Conservation (phyloP, 257 asterid genomes). For the Gentiana dahurica region DNA sequence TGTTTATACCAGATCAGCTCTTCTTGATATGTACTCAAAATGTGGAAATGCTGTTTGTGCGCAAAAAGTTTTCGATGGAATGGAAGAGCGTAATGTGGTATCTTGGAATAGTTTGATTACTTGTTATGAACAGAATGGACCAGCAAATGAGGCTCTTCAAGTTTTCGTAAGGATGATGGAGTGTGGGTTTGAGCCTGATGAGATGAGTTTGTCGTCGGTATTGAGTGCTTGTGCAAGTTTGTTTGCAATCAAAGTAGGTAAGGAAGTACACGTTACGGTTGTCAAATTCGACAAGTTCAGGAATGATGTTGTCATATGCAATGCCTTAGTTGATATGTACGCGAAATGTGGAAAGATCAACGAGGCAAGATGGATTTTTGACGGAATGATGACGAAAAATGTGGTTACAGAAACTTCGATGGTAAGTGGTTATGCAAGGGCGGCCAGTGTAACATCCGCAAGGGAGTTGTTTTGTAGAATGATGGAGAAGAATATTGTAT, state of each 20-base stretch:
- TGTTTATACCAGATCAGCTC: conserved; percentile 8
- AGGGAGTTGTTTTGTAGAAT: conserved; percentile 7
- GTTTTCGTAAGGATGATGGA: conserved; percentile 13
- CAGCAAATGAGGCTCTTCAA: conserved; percentile 15
- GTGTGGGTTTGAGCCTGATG: conserved; percentile 12
- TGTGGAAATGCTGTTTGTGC: conserved; percentile 6
- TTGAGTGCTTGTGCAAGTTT: conserved; percentile 20
- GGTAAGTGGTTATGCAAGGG: conserved; percentile 8
- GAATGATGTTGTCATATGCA: conserved; percentile 9
- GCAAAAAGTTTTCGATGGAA: conserved; percentile 6
- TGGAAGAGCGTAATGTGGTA: conserved; percentile 8
- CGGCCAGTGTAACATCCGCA: conserved; percentile 10
- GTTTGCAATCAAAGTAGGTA: conserved; percentile 9
- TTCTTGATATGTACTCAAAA: conserved; percentile 10
- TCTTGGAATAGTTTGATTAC: conserved; percentile 20
- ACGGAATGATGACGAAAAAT: conserved; percentile 4
- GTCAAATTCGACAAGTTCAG: conserved; percentile 12
- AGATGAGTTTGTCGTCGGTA: conserved; percentile 13
- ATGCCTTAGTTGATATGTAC: conserved; percentile 9
- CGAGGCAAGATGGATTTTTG: conserved; percentile 11
- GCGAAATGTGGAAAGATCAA: conserved; percentile 6
- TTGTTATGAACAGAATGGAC: conserved; percentile 15
- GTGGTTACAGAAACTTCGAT: conserved; percentile 8
- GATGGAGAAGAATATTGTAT: conserved; percentile 14
- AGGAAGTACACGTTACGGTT: conserved; percentile 10